Evolutionary conservation across 2,329 filamentous ascomycete species (phyloP).

Genomic region (Ceratocystis lukuohia): DNA sequence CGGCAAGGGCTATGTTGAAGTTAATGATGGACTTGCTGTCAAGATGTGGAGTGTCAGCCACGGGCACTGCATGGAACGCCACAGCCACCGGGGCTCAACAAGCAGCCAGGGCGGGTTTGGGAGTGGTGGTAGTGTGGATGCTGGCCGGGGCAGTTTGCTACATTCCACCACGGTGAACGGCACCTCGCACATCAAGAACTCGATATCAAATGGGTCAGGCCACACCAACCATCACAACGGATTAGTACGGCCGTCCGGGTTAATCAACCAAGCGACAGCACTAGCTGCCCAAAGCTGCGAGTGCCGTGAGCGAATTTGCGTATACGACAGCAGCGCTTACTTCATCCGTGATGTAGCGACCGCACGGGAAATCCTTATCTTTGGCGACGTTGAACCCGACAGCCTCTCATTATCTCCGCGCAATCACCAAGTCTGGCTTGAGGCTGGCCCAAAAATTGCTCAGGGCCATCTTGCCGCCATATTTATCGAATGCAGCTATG

Average conservation of each 20-base stretch:
- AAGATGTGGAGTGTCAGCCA: slow-evolving; percentile 82
- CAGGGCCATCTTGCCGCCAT: slow-evolving; percentile 61
- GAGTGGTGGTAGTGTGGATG: slow-evolving; percentile 38
- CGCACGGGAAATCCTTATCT: slow-evolving; percentile 71
- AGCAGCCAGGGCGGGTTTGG: slow-evolving; percentile 39
- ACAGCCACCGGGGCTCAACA: slow-evolving; percentile 46
- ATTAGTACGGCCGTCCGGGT: slow-evolving; percentile 9
- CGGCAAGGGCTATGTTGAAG: slow-evolving; percentile 69
- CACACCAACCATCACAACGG: slow-evolving; percentile 14
- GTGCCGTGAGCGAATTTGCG: slow-evolving; percentile 43
- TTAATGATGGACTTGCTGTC: slow-evolving; percentile 78
- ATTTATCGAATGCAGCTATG: slow-evolving; percentile 93
- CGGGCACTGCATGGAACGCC: slow-evolving; percentile 70
- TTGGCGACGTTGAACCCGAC: slow-evolving; percentile 92
- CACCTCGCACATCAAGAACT: slow-evolving; percentile 11
- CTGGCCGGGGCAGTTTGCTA: slow-evolving; percentile 24
- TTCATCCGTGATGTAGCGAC: slow-evolving; percentile 69
- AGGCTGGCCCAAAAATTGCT: slow-evolving; percentile 74
- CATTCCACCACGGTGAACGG: slow-evolving; percentile 20
- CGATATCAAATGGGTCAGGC: slow-evolving; percentile 13
- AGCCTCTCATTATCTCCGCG: slow-evolving; percentile 67
- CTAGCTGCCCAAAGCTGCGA: slow-evolving; percentile 21
- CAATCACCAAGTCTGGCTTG: slow-evolving; percentile 71
- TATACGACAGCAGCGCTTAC: slow-evolving; percentile 82
- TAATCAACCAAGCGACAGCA: slow-evolving; percentile 19